phyloP scores from a whole-genome alignment of 345 rosid genomes.

The Camelina laxa region DNA sequence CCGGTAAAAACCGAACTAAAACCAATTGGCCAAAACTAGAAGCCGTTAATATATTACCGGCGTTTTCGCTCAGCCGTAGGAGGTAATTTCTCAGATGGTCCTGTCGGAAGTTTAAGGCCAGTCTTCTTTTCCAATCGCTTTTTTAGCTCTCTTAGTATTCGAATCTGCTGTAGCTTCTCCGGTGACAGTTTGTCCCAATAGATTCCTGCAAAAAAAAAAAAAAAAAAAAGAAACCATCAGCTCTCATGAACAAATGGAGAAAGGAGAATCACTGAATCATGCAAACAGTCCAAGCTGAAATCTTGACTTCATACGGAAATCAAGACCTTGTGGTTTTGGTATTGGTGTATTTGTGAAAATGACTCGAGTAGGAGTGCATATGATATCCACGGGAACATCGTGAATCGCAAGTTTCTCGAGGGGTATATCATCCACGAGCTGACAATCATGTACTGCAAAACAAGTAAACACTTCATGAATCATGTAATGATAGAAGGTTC shows the following conservation, averaged over 20 bases:
- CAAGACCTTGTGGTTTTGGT: constrained; percentile 85
- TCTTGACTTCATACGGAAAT: not conserved
- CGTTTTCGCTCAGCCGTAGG: constrained; percentile 64
- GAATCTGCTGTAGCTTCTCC: constrained; percentile 78
- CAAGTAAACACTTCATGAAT: not conserved
- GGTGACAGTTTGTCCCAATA: constrained; percentile 87
- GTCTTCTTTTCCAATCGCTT: constrained; percentile 64
- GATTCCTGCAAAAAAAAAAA: constrained; percentile 51
- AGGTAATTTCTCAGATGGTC: constrained; percentile 76
- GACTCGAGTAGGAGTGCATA: constrained; percentile 84
- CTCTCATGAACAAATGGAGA: not conserved
- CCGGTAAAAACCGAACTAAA: not conserved
- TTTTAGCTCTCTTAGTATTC: constrained; percentile 79
- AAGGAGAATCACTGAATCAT: not conserved
- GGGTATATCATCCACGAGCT: constrained; percentile 81
- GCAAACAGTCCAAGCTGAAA: not conserved
- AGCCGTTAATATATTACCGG: constrained; percentile 1
- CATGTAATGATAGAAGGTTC: not conserved
- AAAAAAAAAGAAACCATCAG: not conserved
- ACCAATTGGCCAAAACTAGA: not conserved
- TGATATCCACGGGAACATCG: constrained; percentile 90
- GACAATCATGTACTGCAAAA: constrained; percentile 84
- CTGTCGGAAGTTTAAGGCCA: constrained; percentile 69
- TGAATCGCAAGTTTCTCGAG: constrained; percentile 78
- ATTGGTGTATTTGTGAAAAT: constrained; percentile 67